These are phyloP conservation scores for Oryza glaberrima DNA, from an alignment of 176 grass and related monocot species.

Conservation along the genomic window DNA sequence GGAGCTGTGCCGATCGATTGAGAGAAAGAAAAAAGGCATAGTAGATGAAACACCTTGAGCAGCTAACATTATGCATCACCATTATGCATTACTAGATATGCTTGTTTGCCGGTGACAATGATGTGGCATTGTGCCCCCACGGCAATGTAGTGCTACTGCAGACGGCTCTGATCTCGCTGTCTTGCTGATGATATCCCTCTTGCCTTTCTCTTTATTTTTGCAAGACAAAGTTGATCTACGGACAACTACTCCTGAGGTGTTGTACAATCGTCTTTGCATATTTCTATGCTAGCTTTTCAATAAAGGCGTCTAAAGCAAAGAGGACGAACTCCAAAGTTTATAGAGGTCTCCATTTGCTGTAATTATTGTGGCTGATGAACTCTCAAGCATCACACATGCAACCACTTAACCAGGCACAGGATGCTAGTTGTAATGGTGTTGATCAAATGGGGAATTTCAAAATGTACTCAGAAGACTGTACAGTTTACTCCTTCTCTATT, in stretches of 20 bases:
- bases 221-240: constrained; percentile 26
- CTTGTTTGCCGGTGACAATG: neutral
- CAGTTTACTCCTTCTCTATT: no score
- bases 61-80: neutral
- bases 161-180: constrained; percentile 31
- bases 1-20: neutral
- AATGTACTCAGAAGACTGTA: neutral
- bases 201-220: constrained; percentile 22
- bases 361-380: constrained; percentile 25
- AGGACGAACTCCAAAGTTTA: constrained; percentile 14
- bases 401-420: neutral
- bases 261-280: constrained; percentile 26
- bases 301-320: constrained; percentile 32
- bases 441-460: neutral
- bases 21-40: neutral
- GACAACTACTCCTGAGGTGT: constrained; percentile 22
- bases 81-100: neutral
- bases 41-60: neutral
- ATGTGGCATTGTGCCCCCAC: constrained; percentile 16
- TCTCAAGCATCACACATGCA: constrained; percentile 1
- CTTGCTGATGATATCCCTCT: constrained; percentile 28
- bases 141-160: neutral
- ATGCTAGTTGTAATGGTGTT: neutral
- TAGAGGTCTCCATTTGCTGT: constrained; percentile 14
- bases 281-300: constrained; percentile 21